Base-by-base conservation (phyloP, 2,329 filamentous ascomycete genomes). In the Microcyclospora tardicrescens region DNA sequence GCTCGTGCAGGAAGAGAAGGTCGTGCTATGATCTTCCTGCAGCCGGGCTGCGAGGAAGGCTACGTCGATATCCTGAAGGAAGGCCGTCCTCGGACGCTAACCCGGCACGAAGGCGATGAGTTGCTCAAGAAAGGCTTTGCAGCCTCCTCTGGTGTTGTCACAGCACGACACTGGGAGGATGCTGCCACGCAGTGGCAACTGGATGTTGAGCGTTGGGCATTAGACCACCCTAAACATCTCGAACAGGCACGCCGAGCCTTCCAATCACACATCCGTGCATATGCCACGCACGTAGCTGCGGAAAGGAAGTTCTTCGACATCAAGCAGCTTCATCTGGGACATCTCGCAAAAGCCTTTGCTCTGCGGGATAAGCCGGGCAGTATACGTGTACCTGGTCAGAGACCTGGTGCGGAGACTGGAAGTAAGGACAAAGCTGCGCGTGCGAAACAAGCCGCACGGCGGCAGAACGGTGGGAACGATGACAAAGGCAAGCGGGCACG, bases 271-370 rank as follows among this genome's bases (percentile, higher is more conserved):
- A 80, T 98, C 39, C 74, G 91, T 39, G 91, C 91, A 1, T 98
- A 98, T 59, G 86, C 91, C 2, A 98, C 91, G 0, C 91, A 98
- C 61, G 75, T 89, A 19, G 79, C 83, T 24, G 79, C 80, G 33
- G 91, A 98, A 64, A 73, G 91, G 37, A 68, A 69, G 37, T 87
- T 82, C 57, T 98, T 98, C 59, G 84, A 96, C 59, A 93, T 95
- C 61, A 86, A 84, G 43, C 76, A 84, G 53, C 65, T 98, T 34
- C 91, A 98, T 59, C 65, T 96, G 6, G 91, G 91, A 2, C 91
- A 98, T 67, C 67, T 91, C 47, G 89, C 89, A 6, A 98, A 98
- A 68, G 84, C 82, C 16, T 98, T 93, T 57, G 91, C 79, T 2
- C 65, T 98, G 48, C 73, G 93, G 46, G 91, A 98, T 59, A 78